These are phyloP conservation scores for Solanum ossicruentum DNA, from an alignment of 257 asterid species.

Conservation along the genomic window DNA sequence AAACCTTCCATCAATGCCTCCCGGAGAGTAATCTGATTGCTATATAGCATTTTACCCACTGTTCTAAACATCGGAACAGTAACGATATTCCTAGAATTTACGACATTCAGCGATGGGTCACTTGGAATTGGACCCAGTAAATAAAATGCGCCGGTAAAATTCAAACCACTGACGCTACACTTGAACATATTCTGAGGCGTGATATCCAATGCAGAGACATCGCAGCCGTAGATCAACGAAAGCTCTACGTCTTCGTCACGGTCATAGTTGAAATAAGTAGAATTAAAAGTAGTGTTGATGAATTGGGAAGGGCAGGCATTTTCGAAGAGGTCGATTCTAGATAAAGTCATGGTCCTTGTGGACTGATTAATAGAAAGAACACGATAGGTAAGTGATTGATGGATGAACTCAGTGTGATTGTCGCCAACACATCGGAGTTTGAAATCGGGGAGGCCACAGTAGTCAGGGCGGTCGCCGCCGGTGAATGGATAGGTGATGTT, in stretches of 20 bases:
- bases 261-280: background rate
- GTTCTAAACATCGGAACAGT: constrained; percentile 22
- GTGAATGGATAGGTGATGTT: constrained; percentile 44
- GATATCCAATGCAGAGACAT: background rate
- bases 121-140: constrained; percentile 37
- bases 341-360: constrained; percentile 13
- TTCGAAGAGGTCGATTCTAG: constrained; percentile 38
- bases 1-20: constrained; percentile 48
- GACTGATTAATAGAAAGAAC: constrained; percentile 27
- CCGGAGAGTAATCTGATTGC: constrained; percentile 12
- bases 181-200: constrained; percentile 26
- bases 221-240: constrained; percentile 42
- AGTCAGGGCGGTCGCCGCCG: constrained; percentile 45
- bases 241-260: constrained; percentile 12
- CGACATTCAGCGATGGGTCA: constrained; percentile 20
- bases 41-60: constrained; percentile 14
- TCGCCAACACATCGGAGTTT: constrained; percentile 28
- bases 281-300: background rate
- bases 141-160: constrained; percentile 22
- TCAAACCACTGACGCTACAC: constrained; percentile 8
- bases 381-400: constrained; percentile 27
- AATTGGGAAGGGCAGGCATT: constrained; percentile 28
- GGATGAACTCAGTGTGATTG: constrained; percentile 20
- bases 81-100: constrained; percentile 19
- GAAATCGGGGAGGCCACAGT: constrained; percentile 50